Evolutionary conservation across 352 stramenopile genomes (phyloP), one percentile per base, ranked within the genome.

Genomic region (Phytophthora litchii): DNA sequence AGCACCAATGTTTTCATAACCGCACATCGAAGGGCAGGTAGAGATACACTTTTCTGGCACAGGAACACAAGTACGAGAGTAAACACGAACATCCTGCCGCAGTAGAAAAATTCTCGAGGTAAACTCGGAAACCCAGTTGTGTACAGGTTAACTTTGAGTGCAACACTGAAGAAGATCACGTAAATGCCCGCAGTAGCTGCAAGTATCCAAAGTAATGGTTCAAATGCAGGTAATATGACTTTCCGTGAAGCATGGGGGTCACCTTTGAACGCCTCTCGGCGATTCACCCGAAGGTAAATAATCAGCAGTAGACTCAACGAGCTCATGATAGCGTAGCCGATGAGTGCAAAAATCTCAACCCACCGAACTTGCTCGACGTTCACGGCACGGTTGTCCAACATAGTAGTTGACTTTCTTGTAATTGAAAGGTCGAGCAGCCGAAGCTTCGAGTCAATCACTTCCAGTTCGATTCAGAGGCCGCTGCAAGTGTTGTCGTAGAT

Each of bases 21-120:
- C 0, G 66, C 62, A 3, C 67, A 64, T 3, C 63, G 46, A 25
- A 85, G 43, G 4, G 77, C 72, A 12, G 72, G 72, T 0, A 68
- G 42, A 3, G 77, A 85, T 8, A 87, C 70, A 21, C 75, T 87
- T 49, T 87, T 85, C 40, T 83, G 72, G 9, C 70, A 59, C 43
- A 87, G 27, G 38, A 80, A 82, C 17, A 80, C 42, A 23, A 80
- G 53, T 1, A 80, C 59, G 14, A 76, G 57, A 3, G 77, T 44
- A 27, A 85, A 80, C 1, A 78, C 57, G 47, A 87, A 84, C 55
- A 82, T 74, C 1, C 70, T 50, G 2, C 75, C 75, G 7, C 53
- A 53, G 51, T 81, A 85, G 46, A 78, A 71, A 11, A 57, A 43
- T 20, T 78, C 67, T 17, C 44, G 61, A 27, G 53, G 61, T 4